Evolutionary conservation across 139 green algal genomes (phyloP), one percentile per base, ranked within the genome.

Genomic region (Penium margaritaceum): DNA sequence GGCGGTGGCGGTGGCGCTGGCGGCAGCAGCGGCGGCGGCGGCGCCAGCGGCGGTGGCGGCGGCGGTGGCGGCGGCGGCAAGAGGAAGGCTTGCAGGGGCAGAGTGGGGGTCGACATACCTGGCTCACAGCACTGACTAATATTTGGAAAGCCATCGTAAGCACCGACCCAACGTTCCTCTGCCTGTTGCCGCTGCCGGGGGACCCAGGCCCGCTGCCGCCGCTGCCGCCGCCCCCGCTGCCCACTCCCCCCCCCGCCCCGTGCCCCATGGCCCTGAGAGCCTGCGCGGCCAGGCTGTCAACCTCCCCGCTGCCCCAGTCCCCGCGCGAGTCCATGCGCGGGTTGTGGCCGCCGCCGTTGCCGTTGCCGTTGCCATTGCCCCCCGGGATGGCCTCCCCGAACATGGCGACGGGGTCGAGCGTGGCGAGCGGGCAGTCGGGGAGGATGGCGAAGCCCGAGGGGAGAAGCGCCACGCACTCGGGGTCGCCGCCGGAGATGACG

Each of bases 111-210:
- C n/a, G 29, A 70, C 29, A 36, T 55, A 71, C 63, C 43, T 77
- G 61, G 30, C 63, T 63, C 2, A 27, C 32, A 63, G 57, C n/a
- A 63, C 70, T 77, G 61, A 77, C 70, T 32, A 77, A 63, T 9
- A 77, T 77, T 15, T 77, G 70, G 62, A 77, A 77, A 5, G 70
- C 66, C 15, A 77, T 27, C 2, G 70, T 77, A 14, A 77, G 61
- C 24, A 77, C n/a, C 17, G 70, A 76, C 6, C 41, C 44, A n/a
- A n/a, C n/a, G n/a, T n/a, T n/a, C n/a, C n/a, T n/a, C n/a, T n/a
- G n/a, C n/a, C n/a, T n/a, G n/a, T n/a, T n/a, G n/a, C n/a, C n/a
- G n/a, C n/a, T n/a, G n/a, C n/a, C n/a, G n/a, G n/a, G n/a, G n/a
- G n/a, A n/a, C n/a, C n/a, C n/a, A n/a, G n/a, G n/a, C n/a, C n/a